Percentiles rank a stretch among this genome's conserved stretches.
phyloP scores from a whole-genome alignment of 768 basidiomycete genomes.

The Paxillus involutus region DNA sequence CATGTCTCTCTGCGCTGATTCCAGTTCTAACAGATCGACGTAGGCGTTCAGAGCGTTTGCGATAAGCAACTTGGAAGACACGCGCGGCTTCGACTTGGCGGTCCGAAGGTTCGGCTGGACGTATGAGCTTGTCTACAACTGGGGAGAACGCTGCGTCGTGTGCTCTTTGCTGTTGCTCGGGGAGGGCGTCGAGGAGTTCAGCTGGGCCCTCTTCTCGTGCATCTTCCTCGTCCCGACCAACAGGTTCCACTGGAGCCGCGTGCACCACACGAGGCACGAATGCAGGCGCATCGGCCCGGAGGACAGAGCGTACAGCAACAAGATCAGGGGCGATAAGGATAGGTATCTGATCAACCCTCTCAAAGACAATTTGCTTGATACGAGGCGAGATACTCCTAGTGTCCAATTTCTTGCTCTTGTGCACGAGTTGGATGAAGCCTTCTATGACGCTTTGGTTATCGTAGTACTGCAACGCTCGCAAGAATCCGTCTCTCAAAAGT shows the following conservation, averaged over 20 bases:
- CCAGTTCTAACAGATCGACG: slow-evolving; percentile 12
- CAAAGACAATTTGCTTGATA: slow-evolving; percentile 33
- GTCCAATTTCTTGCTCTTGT: slow-evolving; percentile 2
- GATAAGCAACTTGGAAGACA: slow-evolving; percentile 5
- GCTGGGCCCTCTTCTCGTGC: slow-evolving; percentile 1
- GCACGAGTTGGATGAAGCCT: slow-evolving; percentile 27
- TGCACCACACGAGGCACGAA: slow-evolving; percentile 12
- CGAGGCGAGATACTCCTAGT: slow-evolving; percentile 4
- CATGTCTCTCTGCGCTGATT: slow-evolving; percentile 17
- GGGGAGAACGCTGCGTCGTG: too few species aligned
- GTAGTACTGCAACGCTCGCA: background rate
- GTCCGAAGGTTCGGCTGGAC: too few species aligned
- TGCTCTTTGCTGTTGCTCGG: too few species aligned
- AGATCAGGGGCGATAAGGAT: slow-evolving; percentile 21
- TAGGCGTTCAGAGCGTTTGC: slow-evolving; percentile 2
- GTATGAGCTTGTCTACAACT: too few species aligned
- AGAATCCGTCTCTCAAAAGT: too few species aligned
- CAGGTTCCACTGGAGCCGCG: background rate
- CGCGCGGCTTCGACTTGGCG: too few species aligned
- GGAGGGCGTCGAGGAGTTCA: too few species aligned
- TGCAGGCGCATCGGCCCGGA: slow-evolving; percentile 15
- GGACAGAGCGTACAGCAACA: slow-evolving; percentile 11
- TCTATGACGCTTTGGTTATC: slow-evolving; percentile 1
- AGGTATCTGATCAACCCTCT: slow-evolving; percentile 29
- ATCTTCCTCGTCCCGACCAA: slow-evolving; percentile 9